Evolutionary conservation across 495 filamentous ascomycete species (phyloP).

Genomic region (Podospora anserina): DNA sequence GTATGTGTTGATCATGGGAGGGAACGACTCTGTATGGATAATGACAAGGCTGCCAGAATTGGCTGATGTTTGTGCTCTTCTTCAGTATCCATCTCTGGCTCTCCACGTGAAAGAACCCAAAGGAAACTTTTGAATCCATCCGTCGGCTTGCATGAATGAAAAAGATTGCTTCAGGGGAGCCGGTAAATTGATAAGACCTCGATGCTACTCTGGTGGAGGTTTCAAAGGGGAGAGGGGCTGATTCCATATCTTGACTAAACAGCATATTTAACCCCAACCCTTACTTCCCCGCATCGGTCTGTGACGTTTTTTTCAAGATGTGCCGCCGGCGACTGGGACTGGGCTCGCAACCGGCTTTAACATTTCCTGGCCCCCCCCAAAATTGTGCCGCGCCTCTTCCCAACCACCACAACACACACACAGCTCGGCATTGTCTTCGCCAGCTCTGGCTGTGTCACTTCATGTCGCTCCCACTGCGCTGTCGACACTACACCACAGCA

Average conservation of each 20-base stretch:
- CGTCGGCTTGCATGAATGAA: not conserved
- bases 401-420: not conserved
- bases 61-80: not conserved
- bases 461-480: not conserved
- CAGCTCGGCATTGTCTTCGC: not conserved
- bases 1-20: not conserved
- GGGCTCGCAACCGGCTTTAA: constrained; percentile 3
- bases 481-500: not conserved
- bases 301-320: not conserved
- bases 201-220: not conserved
- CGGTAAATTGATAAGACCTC: not conserved
- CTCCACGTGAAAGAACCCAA: not conserved
- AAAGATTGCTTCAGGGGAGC: not conserved
- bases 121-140: not conserved
- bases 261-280: not conserved
- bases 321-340: not conserved
- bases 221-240: not conserved
- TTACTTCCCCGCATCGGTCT: not conserved
- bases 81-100: not conserved
- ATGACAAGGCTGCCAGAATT: not conserved
- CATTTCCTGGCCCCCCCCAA: constrained; percentile 1
- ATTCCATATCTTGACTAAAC: not conserved
- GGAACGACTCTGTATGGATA: not conserved
- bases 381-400: not conserved
- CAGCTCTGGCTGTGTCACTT: not conserved